A percentile compares a stretch with the other conserved stretches of the same genome.
These are phyloP conservation scores for Calvatia gigantea DNA, from an alignment of 768 basidiomycete species.

Conservation along the genomic window DNA sequence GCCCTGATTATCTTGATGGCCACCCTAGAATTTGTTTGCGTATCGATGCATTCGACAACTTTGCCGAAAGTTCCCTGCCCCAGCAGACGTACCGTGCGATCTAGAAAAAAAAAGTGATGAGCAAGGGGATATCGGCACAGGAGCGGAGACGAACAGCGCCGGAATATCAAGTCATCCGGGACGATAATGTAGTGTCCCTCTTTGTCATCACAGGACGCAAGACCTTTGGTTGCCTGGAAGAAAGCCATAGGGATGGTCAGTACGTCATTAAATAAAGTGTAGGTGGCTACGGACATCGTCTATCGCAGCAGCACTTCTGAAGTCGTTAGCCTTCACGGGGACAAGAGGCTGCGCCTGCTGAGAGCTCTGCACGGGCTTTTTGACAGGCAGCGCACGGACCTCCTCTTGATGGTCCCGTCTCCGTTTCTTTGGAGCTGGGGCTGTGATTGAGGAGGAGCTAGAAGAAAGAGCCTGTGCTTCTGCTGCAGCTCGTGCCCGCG, in stretches of 20 bases:
- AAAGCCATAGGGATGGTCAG: conserved; percentile 23
- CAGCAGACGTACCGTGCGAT: conserved; percentile 86
- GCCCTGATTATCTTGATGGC: conserved; percentile 99
- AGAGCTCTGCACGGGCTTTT: conserved; percentile 53
- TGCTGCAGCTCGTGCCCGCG: conserved; percentile 81
- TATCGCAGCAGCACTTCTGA: conserved; percentile 57
- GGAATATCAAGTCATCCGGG: conserved; percentile 83
- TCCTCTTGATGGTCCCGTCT: conserved; percentile 77
- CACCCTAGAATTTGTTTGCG: conserved; percentile 68
- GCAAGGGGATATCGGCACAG: conserved; percentile 13
- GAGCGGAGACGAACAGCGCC: conserved; percentile 61
- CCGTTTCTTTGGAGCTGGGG: conserved; percentile 79
- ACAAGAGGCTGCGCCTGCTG: conserved; percentile 48
- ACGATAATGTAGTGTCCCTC: conserved; percentile 98
- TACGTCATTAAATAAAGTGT: conserved; percentile 15
- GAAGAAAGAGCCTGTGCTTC: conserved; percentile 78
- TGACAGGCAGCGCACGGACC: conserved; percentile 61
- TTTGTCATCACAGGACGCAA: conserved; percentile 88
- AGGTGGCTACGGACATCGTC: conserved; percentile 57
- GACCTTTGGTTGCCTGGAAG: conserved; percentile 59
- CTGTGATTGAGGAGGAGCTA: conserved; percentile 61
- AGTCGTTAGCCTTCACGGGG: conserved; percentile 64
- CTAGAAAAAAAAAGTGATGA: conserved; percentile 37
- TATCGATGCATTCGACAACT: conserved; percentile 91
- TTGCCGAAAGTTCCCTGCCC: conserved; percentile 99